Base-by-base conservation (phyloP, 345 rosid species). In the Arabis alpina region DNA sequence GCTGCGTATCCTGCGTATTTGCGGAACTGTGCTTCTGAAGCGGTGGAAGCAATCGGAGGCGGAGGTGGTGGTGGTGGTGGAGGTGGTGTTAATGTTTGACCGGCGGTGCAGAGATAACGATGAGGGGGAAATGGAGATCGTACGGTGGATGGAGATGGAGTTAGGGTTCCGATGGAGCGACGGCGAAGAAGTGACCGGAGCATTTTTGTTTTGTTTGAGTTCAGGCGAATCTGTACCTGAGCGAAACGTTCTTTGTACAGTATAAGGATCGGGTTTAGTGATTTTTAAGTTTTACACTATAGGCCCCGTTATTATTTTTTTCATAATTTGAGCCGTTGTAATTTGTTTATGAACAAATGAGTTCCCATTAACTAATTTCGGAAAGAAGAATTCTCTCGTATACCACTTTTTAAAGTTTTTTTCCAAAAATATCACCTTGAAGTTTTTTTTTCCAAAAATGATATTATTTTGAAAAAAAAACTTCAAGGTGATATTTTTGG, bases 1-100 rank as follows among this genome's bases (percentile, higher is more conserved):
- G 93, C 96, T 12, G 89, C 76, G 80, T 89, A 94, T 61, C 96
- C 93, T 34, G 91, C 72, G 79, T 89, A 91, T 68, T 87, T 89
- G 5, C 95, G 90, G 62, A 94, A 56, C 68, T 91, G 82, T 2
- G 91, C 82, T 0, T 88, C 88, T 5, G 97, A 80, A 55, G 91
- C 61, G 47, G 86, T 24, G 2, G 91, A 32, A 2, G 87, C 10
- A 5, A 86, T 51, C 19, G 85, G 70, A 30, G 76, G 54, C 1
- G 78, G 63, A n/a, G 78, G 73, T 50, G 66, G 45, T 3, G 61
- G 72, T 1, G 63, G 82, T 13, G 49, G 87, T 51, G 64, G 80
- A 53, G 76, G 50, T 16, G 68, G 69, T 53, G 68, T 68, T 51
- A 74, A 74, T 7, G 78, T 74, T 16, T 67, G 78, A 24, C 71